These are phyloP conservation scores for Melampsora larici-populina DNA, from an alignment of 1,284 basidiomycete species.

Conservation along the genomic window DNA sequence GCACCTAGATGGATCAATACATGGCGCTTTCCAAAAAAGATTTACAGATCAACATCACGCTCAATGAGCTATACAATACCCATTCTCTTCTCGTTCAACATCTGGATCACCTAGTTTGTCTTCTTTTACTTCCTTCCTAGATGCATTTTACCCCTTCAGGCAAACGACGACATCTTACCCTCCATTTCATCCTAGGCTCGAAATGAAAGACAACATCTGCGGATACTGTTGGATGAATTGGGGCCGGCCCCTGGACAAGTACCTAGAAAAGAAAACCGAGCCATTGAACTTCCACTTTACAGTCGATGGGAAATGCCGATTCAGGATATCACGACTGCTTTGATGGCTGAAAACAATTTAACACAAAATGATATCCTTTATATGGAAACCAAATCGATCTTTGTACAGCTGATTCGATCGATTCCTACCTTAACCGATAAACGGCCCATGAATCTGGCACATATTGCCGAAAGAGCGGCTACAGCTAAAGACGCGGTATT, in stretches of 20 bases:
- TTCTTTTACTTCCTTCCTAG: background rate
- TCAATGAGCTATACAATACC: slow-evolving; percentile 98
- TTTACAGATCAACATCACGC: slow-evolving; percentile 94
- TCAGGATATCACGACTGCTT: slow-evolving; percentile 89
- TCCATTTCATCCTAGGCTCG: slow-evolving; percentile 65
- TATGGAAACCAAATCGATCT: slow-evolving; percentile 99
- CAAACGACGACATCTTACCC: background rate
- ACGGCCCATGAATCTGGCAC: slow-evolving; percentile 81
- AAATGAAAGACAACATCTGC: slow-evolving; percentile 93
- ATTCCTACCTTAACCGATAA: slow-evolving; percentile 79
- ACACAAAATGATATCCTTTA: slow-evolving; percentile 98
- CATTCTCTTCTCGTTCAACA: slow-evolving; percentile 92
- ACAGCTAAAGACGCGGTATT: slow-evolving; percentile 94
- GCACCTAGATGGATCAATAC: slow-evolving; percentile 92
- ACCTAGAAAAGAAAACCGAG: slow-evolving; percentile 92
- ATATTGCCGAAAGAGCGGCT: slow-evolving; percentile 87
- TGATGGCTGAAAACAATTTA: slow-evolving; percentile 86
- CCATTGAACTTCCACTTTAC: slow-evolving; percentile 86
- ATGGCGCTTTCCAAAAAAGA: slow-evolving; percentile 99
- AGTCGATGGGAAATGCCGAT: slow-evolving; percentile 99
- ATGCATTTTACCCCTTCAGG: slow-evolving; percentile 27
- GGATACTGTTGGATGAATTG: slow-evolving; percentile 91
- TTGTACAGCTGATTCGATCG: slow-evolving; percentile 94
- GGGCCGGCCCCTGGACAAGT: slow-evolving; percentile 88
- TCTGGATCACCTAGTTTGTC: slow-evolving; percentile 76